Percentiles rank a stretch among this genome's conserved stretches.
These are phyloP conservation scores for Solanum chmielewskii DNA, from an alignment of 257 asterid genomes.

Conservation along the genomic window DNA sequence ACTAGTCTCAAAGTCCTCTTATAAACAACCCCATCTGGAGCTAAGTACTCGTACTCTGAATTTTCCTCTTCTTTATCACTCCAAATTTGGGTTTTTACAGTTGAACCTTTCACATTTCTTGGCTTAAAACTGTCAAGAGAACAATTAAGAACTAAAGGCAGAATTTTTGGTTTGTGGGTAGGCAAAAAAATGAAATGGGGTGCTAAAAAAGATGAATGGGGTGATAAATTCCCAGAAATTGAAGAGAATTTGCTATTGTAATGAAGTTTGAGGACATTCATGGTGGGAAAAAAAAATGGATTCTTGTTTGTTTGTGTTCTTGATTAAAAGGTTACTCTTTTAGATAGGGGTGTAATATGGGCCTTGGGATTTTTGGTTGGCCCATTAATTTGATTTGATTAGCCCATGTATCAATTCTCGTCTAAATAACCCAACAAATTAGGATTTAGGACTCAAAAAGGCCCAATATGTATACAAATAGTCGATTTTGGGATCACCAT, in stretches of 20 bases:
- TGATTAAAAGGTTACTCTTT: neutral
- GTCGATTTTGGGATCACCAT: neutral
- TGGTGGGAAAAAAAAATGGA: neutral
- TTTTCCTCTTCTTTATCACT: constrained; percentile 24
- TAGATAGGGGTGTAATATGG: neutral
- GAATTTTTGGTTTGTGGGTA: neutral
- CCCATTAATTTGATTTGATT: neutral
- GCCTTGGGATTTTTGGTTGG: neutral
- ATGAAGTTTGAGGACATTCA: constrained; percentile 44
- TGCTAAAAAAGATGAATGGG: neutral
- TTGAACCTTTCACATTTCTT: constrained; percentile 6
- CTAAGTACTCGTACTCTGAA: constrained; percentile 51
- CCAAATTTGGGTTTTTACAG: constrained; percentile 18
- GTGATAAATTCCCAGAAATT: neutral
- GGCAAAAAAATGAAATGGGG: neutral
- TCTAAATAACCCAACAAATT: neutral
- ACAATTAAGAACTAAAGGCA: constrained; percentile 4
- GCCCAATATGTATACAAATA: neutral
- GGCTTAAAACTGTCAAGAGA: neutral
- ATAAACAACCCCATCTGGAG: constrained; percentile 79
- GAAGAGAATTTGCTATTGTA: constrained; percentile 9
- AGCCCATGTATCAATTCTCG: neutral
- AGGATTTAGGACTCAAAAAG: neutral
- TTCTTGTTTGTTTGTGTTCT: neutral
- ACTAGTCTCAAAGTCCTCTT: constrained; percentile 77